Percentiles rank a stretch among this genome's conserved stretches.
phyloP scores from a whole-genome alignment of 345 rosid species.

The Lenwebbia sp. region DNA sequence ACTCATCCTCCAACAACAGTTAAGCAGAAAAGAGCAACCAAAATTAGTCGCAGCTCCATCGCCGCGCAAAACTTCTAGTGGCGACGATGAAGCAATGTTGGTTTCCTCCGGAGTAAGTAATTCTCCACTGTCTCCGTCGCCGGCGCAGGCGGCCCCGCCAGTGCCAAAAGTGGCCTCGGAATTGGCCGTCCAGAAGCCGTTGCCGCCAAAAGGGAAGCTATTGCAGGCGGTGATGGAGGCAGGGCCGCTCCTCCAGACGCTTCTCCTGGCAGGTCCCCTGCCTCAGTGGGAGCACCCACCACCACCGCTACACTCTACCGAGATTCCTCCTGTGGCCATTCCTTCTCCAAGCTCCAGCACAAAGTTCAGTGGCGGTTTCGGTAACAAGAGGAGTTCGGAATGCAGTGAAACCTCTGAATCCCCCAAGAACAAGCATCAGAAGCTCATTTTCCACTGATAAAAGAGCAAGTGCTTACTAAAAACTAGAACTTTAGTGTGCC shows the following conservation, averaged over 20 bases:
- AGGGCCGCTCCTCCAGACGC: constrained; percentile 59
- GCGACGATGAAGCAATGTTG: constrained; percentile 24
- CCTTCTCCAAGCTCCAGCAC: constrained; percentile 17
- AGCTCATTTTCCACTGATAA: background rate
- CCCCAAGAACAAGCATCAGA: background rate
- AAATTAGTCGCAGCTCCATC: background rate
- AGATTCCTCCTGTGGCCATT: constrained; percentile 55
- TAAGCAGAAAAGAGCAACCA: constrained; percentile 8
- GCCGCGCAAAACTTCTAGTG: background rate
- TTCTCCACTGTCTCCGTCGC: background rate
- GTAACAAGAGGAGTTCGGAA: background rate
- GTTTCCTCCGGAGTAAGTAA: background rate
- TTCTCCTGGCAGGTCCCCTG: constrained; percentile 63
- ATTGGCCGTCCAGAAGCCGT: constrained; percentile 23
- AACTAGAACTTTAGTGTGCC: background rate
- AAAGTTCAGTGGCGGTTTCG: background rate
- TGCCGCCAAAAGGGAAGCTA: constrained; percentile 62
- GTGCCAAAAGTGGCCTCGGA: constrained; percentile 5
- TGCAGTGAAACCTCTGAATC: background rate
- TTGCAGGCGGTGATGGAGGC: constrained; percentile 62
- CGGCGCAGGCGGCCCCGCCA: background rate
- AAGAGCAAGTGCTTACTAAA: background rate
- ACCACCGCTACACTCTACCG: constrained; percentile 42
- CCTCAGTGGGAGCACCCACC: constrained; percentile 84
- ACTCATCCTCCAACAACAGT: constrained; percentile 11